phyloP scores from a whole-genome alignment of 331 rosid species.

The Cydonia oblonga region DNA sequence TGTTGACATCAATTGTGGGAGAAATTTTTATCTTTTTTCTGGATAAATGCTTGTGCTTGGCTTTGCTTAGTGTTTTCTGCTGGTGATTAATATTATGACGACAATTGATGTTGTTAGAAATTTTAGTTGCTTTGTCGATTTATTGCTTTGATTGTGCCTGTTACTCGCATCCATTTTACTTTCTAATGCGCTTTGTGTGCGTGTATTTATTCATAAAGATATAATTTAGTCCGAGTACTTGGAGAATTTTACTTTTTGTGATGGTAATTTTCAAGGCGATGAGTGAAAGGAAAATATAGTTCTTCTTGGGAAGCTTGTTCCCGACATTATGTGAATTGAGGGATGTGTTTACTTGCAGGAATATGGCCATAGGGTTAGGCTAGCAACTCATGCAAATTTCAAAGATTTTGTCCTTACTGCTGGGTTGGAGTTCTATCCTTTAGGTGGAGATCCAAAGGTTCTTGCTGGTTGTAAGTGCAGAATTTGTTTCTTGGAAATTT shows the following conservation, averaged over 20 bases:
- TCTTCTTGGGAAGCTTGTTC: too few species aligned
- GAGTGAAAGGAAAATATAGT: too few species aligned
- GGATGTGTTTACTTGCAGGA: conserved; percentile 44
- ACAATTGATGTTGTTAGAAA: neutral
- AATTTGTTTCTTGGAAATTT: conserved; percentile 9
- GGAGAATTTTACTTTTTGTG: neutral
- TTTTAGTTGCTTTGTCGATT: neutral
- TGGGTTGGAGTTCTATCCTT: conserved; percentile 87
- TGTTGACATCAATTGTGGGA: neutral
- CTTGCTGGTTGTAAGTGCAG: conserved; percentile 89
- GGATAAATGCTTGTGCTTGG: neutral
- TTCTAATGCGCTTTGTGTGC: too few species aligned
- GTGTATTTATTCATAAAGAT: too few species aligned
- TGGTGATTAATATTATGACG: neutral
- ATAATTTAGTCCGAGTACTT: neutral
- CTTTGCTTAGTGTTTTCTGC: neutral
- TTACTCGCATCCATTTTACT: neutral
- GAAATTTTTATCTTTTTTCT: neutral
- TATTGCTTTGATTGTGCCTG: neutral
- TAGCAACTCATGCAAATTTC: conserved; percentile 87
- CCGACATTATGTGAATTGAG: too few species aligned
- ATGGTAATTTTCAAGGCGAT: neutral
- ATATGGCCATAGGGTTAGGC: conserved; percentile 83
- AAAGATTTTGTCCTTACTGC: conserved; percentile 72
- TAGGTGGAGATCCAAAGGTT: conserved; percentile 96